Evolutionary conservation across 805 yeast genomes (phyloP).

Genomic region (Nakazawaea wyomingensis): DNA sequence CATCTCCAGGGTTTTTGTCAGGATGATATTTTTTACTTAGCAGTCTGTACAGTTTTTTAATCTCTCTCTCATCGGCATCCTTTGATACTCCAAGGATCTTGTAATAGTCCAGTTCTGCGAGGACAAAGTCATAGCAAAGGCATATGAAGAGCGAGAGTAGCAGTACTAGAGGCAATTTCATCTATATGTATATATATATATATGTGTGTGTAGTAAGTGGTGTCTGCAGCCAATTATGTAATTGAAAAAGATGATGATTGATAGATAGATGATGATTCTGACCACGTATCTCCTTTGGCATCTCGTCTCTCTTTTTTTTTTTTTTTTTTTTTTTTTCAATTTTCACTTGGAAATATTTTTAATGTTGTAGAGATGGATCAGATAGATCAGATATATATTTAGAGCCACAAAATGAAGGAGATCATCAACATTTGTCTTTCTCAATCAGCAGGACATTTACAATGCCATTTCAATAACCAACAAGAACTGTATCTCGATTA

Average conservation of each 20-base stretch:
- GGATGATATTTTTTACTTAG: slow-evolving; percentile 88
- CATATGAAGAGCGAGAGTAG: neutral
- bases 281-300: no score
- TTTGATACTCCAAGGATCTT: slow-evolving; percentile 57
- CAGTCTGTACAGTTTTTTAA: slow-evolving; percentile 79
- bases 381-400: no score
- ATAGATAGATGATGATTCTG: no score
- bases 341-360: no score
- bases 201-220: no score
- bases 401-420: no score
- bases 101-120: slow-evolving; percentile 38
- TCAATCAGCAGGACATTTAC: slow-evolving; percentile 67
- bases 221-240: no score
- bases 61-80: slow-evolving; percentile 71
- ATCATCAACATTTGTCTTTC: slow-evolving; percentile 68
- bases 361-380: no score
- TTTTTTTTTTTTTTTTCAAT: no score
- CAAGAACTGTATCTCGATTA: slow-evolving; percentile 69
- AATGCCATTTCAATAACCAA: slow-evolving; percentile 74
- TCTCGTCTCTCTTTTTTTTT: no score
- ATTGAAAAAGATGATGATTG: no score
- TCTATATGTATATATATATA: neutral
- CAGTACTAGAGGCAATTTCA: neutral
- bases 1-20: slow-evolving; percentile 82
- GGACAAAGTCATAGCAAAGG: slow-evolving; percentile 13